Evolutionary conservation across 208 protist species (phyloP).

Genomic region (Porcisia hertigi): DNA sequence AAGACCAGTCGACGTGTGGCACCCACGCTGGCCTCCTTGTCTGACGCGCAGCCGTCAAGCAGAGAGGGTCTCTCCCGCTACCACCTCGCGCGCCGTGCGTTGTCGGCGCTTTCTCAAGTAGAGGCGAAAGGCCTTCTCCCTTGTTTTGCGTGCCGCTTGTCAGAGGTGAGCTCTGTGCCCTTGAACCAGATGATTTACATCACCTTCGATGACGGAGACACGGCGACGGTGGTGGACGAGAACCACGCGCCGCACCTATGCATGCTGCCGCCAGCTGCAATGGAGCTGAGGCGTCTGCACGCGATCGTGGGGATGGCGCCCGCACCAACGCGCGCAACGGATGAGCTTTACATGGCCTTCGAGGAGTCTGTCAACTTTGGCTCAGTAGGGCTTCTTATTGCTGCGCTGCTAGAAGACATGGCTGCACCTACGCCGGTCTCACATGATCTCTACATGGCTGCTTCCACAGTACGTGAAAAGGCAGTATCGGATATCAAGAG

Average conservation of each 20-base stretch:
- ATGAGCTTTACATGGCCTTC: constrained; percentile 20
- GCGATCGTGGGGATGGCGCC: constrained; percentile 14
- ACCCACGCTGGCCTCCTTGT: constrained; percentile 17
- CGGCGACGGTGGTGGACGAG: constrained; percentile 32
- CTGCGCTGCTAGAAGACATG: constrained; percentile 41
- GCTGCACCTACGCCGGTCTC: constrained; percentile 37
- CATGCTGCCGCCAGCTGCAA: constrained; percentile 56
- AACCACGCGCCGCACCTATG: constrained; percentile 28
- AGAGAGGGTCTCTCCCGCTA: constrained; percentile 32
- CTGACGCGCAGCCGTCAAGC: constrained; percentile 19
- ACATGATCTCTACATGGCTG: constrained; percentile 51
- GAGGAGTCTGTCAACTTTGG: constrained; percentile 31
- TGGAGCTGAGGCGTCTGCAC: constrained; percentile 56
- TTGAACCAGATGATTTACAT: constrained; percentile 48
- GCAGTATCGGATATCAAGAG: constrained; percentile 39
- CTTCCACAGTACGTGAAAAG: constrained; percentile 49
- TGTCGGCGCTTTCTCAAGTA: constrained; percentile 51
- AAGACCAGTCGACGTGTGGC: constrained; percentile 25
- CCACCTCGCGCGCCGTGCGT: constrained; percentile 36
- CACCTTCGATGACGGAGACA: constrained; percentile 21
- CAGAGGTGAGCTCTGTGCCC: constrained; percentile 49
- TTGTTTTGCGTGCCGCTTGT: constrained; percentile 57
- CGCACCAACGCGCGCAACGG: background rate
- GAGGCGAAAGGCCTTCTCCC: constrained; percentile 55
- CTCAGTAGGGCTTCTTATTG: constrained; percentile 52